Base-by-base conservation (phyloP, 1,284 basidiomycete species). In the Lentinus polychrous region DNA sequence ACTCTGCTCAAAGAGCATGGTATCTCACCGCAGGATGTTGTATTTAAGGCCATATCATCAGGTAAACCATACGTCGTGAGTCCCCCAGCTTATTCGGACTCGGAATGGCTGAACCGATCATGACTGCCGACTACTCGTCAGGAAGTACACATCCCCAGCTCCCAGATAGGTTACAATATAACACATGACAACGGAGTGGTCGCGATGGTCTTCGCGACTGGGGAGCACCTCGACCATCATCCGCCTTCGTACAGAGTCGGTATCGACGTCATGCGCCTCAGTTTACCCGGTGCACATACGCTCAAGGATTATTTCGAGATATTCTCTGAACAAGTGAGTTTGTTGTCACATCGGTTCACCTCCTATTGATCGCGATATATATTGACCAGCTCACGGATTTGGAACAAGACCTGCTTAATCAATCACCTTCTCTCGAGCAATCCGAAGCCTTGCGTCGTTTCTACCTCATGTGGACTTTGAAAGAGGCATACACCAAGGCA, bases 401-500 rank as follows among this genome's bases (percentile, higher is more conserved):
- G 24, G 84, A 87, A 60, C 70, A 67, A 48, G 58, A 57, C 1
- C 58, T 70, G 8, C 57, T 84, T 35, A 66, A 73, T 12, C 56
- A 61, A 8, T 41, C 52, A 2, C 52, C 52, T 54, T 63, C 43
- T 50, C 67, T 52, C 55, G 70, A 52, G 58, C 70, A 52, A 57
- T 64, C 36, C 69, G 63, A 81, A 50, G 74, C 70, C 2, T 64
- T 86, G 7, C 66, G 69, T 35, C 70, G 70, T 17, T 83, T 89
- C 61, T 88, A 84, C 60, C 80, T 83, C 68, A 78, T 90, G 51
- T 92, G 89, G 89, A 91, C 89, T 3, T 68, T 88, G 60, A 92
- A 92, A 65, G 89, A 92, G 62, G 86, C 90, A 2, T 92, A 89
- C 61, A 87, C 86, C 2, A 92, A 92, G 66, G 86, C 88, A 27